Evolutionary conservation across 2,329 filamentous ascomycete genomes (phyloP).

Genomic region (Claviceps sp.): DNA sequence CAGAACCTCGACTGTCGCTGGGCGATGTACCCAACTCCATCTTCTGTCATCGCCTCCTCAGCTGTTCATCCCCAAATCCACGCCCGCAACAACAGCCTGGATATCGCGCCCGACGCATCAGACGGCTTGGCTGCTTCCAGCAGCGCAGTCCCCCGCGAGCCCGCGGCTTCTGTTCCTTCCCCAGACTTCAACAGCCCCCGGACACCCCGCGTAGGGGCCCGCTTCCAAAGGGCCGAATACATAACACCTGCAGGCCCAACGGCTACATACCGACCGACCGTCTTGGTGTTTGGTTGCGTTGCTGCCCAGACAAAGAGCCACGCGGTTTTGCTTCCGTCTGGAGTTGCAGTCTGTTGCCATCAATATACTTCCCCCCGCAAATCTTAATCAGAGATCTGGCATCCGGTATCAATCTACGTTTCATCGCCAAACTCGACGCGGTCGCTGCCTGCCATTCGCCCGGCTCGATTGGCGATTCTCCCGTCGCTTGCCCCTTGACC

Average conservation of each 20-base stretch:
- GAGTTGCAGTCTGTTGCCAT: constrained; percentile 3
- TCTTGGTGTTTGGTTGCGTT: constrained; percentile 9
- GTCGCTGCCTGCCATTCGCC: neutral
- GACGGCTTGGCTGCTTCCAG: neutral
- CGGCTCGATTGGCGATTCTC: neutral
- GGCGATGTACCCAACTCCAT: neutral
- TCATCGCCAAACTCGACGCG: constrained; percentile 4
- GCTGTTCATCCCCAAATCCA: neutral
- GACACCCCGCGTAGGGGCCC: constrained; percentile 18
- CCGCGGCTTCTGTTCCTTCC: constrained; percentile 5
- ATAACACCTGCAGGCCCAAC: constrained; percentile 20
- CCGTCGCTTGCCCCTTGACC: neutral
- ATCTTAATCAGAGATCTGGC: constrained; percentile 6
- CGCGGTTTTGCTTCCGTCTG: constrained; percentile 6
- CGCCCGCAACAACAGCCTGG: neutral
- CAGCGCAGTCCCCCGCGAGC: neutral
- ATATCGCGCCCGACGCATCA: neutral
- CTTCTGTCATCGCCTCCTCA: neutral
- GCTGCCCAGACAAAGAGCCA: constrained; percentile 3
- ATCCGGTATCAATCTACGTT: constrained; percentile 4
- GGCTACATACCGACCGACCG: constrained; percentile 8
- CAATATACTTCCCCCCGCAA: constrained; percentile 17
- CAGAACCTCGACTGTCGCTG: neutral
- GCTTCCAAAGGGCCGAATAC: constrained; percentile 23
- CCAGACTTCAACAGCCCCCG: constrained; percentile 6